phyloP scores from a whole-genome alignment of 306 rosid genomes.

The Dicorynia guianensis region DNA sequence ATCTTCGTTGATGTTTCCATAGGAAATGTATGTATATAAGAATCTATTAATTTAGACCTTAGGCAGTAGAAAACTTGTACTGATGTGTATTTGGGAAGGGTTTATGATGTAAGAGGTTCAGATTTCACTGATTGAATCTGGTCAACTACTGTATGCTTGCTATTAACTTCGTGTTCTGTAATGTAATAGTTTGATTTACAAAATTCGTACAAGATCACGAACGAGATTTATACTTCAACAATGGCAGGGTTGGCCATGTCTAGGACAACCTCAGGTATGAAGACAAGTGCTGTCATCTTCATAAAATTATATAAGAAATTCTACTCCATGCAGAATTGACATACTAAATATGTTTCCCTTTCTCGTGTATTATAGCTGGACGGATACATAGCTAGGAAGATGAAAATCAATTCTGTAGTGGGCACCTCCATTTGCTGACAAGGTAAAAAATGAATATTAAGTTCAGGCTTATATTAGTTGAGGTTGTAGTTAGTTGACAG shows the following conservation, averaged over 20 bases:
- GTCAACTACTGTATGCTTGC: not conserved
- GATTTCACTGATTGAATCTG: not conserved
- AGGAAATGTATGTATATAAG: not conserved
- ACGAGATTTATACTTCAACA: slow-evolving; percentile 75
- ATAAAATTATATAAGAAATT: not conserved
- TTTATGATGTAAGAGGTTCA: not conserved
- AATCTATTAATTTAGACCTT: slow-evolving; percentile 5
- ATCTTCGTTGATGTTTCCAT: not conserved
- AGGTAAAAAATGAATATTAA: slow-evolving; percentile 52
- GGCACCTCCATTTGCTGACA: slow-evolving; percentile 98
- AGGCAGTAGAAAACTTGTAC: not conserved
- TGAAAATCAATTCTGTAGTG: slow-evolving; percentile 92
- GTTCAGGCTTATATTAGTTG: not conserved
- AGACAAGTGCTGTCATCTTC: not conserved
- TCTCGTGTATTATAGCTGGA: slow-evolving; percentile 66
- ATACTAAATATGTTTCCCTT: slow-evolving; percentile 13
- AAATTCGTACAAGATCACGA: slow-evolving; percentile 62
- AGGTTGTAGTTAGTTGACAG: slow-evolving; percentile 10
- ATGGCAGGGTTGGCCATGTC: slow-evolving; percentile 82
- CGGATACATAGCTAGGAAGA: slow-evolving; percentile 86
- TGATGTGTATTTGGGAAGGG: not conserved
- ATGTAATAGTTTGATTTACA: slow-evolving; percentile 16
- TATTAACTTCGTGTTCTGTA: not conserved
- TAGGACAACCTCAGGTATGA: slow-evolving; percentile 81
- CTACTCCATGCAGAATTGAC: not conserved